These are phyloP conservation scores for Aspergillus coremiiformis DNA, from an alignment of 495 filamentous ascomycete genomes.

Conservation along the genomic window DNA sequence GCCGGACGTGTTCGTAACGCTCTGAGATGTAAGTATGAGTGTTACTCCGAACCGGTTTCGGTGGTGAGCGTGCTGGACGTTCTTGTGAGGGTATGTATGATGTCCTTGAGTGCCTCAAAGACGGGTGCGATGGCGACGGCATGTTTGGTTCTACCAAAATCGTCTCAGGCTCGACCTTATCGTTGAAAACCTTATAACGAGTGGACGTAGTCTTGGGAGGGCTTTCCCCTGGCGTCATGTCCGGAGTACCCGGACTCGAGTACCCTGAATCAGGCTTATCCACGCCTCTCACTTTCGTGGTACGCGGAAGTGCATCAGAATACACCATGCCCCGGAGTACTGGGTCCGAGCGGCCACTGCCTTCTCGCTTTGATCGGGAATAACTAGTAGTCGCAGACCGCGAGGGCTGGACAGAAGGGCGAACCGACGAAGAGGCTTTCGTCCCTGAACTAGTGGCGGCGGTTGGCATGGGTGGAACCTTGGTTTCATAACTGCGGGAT, in stretches of 20 bases:
- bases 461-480: constrained; percentile 24
- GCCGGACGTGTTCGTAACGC: neutral
- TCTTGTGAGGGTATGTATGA: constrained; percentile 17
- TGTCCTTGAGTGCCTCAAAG: constrained; percentile 11
- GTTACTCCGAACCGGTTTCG: constrained; percentile 12
- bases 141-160: constrained; percentile 29
- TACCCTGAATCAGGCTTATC: constrained; percentile 42
- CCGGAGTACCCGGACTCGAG: constrained; percentile 38
- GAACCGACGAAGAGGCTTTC: constrained; percentile 18
- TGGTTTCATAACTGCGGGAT: constrained; percentile 20
- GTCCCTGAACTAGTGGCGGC: constrained; percentile 20
- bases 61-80: constrained; percentile 1
- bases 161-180: constrained; percentile 22
- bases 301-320: constrained; percentile 19
- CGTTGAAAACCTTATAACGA: constrained; percentile 27
- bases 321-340: constrained; percentile 20
- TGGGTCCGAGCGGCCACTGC: constrained; percentile 17
- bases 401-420: constrained; percentile 21
- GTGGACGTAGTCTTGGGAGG: constrained; percentile 28
- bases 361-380: constrained; percentile 23
- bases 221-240: constrained; percentile 21
- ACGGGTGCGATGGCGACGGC: constrained; percentile 17
- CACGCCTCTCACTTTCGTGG: constrained; percentile 26
- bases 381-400: constrained; percentile 30
- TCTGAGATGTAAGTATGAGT: constrained; percentile 17